Percentiles rank a stretch among this genome's conserved stretches.
Evolutionary conservation across 768 basidiomycete genomes (phyloP).

Genomic region (Mycena vitilis): DNA sequence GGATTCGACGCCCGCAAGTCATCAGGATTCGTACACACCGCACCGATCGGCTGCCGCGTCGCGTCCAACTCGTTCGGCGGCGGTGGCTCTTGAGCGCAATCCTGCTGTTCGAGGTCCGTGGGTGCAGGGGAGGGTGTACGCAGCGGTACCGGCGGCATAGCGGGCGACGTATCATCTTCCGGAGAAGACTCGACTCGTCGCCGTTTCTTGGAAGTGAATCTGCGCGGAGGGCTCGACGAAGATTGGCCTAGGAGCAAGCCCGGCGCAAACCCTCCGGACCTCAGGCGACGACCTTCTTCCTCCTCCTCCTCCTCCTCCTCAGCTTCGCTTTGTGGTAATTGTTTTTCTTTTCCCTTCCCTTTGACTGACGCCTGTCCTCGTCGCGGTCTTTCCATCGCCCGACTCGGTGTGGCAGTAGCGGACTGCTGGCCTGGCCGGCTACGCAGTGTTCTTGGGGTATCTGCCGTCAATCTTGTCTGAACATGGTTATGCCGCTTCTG

Average conservation of each 20-base stretch:
- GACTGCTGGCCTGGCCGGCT: constrained; percentile 22
- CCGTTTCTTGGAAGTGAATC: constrained; percentile 55
- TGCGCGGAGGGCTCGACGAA: constrained; percentile 31
- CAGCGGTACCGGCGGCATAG: constrained; percentile 22
- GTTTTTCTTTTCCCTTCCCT: constrained; percentile 36
- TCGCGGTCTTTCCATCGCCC: constrained; percentile 2
- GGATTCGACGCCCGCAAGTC: constrained; percentile 21
- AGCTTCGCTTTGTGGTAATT: constrained; percentile 6
- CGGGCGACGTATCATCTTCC: constrained; percentile 37
- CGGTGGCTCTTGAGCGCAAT: constrained; percentile 25
- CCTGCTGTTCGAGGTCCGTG: constrained; percentile 34
- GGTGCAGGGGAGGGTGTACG: constrained; percentile 11
- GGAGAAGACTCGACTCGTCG: constrained; percentile 56
- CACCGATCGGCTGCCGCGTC: constrained; percentile 26
- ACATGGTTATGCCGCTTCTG: constrained; percentile 32
- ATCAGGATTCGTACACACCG: constrained; percentile 14
- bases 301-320: constrained; percentile 30
- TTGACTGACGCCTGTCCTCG: constrained; percentile 27
- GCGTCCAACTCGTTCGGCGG: constrained; percentile 21
- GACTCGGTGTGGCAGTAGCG: constrained; percentile 21
- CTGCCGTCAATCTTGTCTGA: constrained; percentile 23
- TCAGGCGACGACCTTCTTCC: constrained; percentile 14
- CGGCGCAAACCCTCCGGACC: constrained; percentile 28
- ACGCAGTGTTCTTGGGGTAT: constrained; percentile 30
- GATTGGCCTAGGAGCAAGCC: constrained; percentile 21